A percentile compares a stretch with the other conserved stretches of the same genome.
These are phyloP conservation scores for Beauveria brongniartii DNA, from an alignment of 2,329 filamentous ascomycete species.

Conservation along the genomic window DNA sequence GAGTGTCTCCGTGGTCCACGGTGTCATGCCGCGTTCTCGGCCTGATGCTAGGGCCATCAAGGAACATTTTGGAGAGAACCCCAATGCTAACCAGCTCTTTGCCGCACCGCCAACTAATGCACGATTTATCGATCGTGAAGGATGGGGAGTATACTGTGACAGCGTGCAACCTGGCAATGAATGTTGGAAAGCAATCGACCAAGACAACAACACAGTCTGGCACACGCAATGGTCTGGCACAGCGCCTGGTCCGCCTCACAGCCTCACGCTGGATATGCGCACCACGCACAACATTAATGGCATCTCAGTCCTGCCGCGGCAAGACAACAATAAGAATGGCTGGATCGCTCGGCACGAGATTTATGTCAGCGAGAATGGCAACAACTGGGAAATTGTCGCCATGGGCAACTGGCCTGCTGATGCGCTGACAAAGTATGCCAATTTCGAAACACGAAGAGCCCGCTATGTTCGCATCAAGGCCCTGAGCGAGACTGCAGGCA, in stretches of 20 bases:
- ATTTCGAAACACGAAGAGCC: constrained; percentile 22
- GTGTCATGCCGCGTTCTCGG: not conserved
- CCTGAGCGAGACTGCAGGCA: constrained; percentile 21
- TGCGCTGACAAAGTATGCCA: constrained; percentile 22
- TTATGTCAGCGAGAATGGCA: constrained; percentile 21
- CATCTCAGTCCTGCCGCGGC: constrained; percentile 22
- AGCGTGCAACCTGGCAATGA: constrained; percentile 20
- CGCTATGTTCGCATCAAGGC: constrained; percentile 25
- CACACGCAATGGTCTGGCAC: constrained; percentile 16
- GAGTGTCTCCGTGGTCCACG: not conserved
- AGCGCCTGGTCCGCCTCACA: constrained; percentile 18
- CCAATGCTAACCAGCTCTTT: constrained; percentile 7
- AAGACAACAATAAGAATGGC: constrained; percentile 20
- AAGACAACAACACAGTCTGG: constrained; percentile 22
- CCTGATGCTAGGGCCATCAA: not conserved
- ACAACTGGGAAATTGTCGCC: constrained; percentile 20
- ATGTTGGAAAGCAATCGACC: constrained; percentile 22
- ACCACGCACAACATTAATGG: constrained; percentile 21
- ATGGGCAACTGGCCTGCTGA: constrained; percentile 24
- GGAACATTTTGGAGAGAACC: constrained; percentile 6
- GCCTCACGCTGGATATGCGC: constrained; percentile 24
- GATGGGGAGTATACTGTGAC: constrained; percentile 23
- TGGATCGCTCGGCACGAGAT: constrained; percentile 23
- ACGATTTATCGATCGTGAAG: constrained; percentile 1
- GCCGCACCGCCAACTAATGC: constrained; percentile 1